Evolutionary conservation across 75 land plant genomes (phyloP), one percentile per base, ranked within the genome.

Genomic region (Cryptomeria japonica): DNA sequence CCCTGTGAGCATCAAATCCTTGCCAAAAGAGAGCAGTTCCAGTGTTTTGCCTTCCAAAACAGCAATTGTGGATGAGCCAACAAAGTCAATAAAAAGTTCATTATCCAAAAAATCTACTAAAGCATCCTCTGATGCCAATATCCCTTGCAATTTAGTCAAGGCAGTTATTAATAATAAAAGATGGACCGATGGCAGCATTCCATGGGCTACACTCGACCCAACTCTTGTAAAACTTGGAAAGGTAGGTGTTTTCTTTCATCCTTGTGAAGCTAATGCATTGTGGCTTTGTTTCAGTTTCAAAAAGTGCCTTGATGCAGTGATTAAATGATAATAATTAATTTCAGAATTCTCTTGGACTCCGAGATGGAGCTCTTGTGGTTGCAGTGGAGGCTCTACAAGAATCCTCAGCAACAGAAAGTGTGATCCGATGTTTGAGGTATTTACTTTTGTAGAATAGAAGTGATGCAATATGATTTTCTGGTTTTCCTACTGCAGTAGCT

Each of bases 171-270:
- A 84, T 87, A 89, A 58, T 79, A 93, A 55, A 87, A 93, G 87
- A 89, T 93, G 92, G 91, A 93, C 97, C n/a, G 98, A 96, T 85
- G 96, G 93, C n/a, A 95, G 92, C 85, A 88, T 94, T 46, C 93
- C 97, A 53, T 97, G 97, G 99, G 89, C 92, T 80, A 89, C 95
- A 22, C 93, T 97, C 22, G 96, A 98, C 46, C 61, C 91, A 56
- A 91, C 94, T 88, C 94, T 97, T 41, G 90, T 91, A 42, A 92
- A 93, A 86, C 92, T 97, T 56, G 98, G 98, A 85, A 97, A 96
- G 98, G 99, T 96, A 91, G 70, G 51, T 0, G 18, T 49, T 68
- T 82, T 79, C 28, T 18, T 42, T 46, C n/a, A 82, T 25, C n/a
- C n/a, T 46, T 32, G 0, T 32, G 77, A 72, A 73, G 77, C 37